Base-by-base conservation (phyloP, 2,329 filamentous ascomycete genomes). In the Furcasterigmium furcatum region DNA sequence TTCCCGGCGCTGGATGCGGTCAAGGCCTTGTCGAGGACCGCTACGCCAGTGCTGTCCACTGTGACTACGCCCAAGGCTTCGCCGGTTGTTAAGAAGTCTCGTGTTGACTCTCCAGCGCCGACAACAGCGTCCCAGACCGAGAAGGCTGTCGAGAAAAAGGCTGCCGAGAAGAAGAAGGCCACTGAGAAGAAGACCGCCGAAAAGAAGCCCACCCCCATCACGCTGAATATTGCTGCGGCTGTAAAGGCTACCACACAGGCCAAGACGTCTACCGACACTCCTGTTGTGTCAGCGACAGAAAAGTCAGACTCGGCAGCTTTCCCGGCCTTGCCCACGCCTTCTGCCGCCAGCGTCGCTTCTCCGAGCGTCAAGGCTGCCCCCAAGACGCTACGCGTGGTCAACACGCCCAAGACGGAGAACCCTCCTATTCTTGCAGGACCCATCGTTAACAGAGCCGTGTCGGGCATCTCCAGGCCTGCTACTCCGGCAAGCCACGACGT, bases 401-500 rank as follows among this genome's bases (percentile, higher is more conserved):
- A 83, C 18, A 84, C 82, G 0, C 78, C 83, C 2, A 88, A 81
- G 59, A 65, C 73, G 1, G 85, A 88, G 55, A 62, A 65, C 1
- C 73, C 80, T 2, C 67, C 74, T 1, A n/a, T 41, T 45, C 22
- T 53, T 12, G 49, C 65, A 14, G 41, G 20, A 9, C 36, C 13
- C 12, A 16, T 39, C 36, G 19, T 43, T 21, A 43, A 43, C 16
- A 60, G 64, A 19, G 56, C 69, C 72, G 6, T 79, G 71, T 48
- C 66, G 76, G 57, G 57, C 43, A 49, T 61, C 27, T 67, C 85
- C 46, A 72, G 79, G 7, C 86, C 88, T n/a, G 82, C 82, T 22
- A 91, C 87, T 1, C 87, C 88, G 0, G 79, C 71, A 2, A 91
- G 86, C 58, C 88, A 91, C 57, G 72, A 82, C 46, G 74, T 88